Evolutionary conservation across 2,329 filamentous ascomycete genomes (phyloP), one percentile per base, ranked within the genome.

Genomic region (Monosporascus sp.): DNA sequence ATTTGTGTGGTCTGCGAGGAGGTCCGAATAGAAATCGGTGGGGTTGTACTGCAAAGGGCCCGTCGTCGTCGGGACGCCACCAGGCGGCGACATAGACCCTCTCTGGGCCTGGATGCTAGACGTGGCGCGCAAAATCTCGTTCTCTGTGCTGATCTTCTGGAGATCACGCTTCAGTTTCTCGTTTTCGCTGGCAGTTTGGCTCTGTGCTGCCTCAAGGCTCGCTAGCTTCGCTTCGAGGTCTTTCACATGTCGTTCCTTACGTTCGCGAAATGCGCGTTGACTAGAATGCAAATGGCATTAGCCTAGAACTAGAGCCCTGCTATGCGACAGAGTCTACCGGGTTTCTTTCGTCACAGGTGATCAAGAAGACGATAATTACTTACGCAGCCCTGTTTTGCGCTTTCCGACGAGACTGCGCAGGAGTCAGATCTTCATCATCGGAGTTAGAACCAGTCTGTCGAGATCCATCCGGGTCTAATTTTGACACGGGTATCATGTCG

Each of bases 181-280:
- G 66, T 97, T 97, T 69, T 97, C 92, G 45, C 85, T 83, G 41
- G 85, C 81, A 0, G 94, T 81, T 36, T 82, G 80, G 51, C 85
- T 81, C 49, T 89, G 88, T 48, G 85, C 84, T 54, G 85, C 83
- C 67, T 96, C 88, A 34, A 97, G 83, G 48, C 77, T 79, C 48
- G 83, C 86, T 27, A 97, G 84, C 68, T 96, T 94, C 53, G 84
- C 82, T 72, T 97, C 92, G 24, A 97, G 85, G 56, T 97, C 91
- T 69, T 92, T 92, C 57, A 97, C 91, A 65, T 96, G 92, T 53
- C 86, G 87, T 70, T 97, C 93, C 71, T 97, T 97, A 61, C 93
- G 87, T 72, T 97, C 93, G 55, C 93, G 90, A 70, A 97, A 97
- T 34, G 94, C 93, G 62, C 93, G 87, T 79, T 97, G 94, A 47